Base-by-base conservation (phyloP, 306 rosid genomes). In the Lotus japonicus region DNA sequence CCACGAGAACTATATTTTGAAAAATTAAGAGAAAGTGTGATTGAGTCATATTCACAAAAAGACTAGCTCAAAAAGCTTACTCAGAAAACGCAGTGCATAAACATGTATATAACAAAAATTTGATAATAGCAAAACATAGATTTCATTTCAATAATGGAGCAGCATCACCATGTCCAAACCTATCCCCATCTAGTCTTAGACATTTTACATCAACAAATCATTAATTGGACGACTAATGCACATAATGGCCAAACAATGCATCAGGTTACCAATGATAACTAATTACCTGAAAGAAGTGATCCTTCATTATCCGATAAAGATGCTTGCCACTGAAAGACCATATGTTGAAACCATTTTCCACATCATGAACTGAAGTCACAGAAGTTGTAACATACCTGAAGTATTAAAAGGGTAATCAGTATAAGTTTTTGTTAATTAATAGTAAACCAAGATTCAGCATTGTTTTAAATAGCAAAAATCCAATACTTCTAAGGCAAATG, bases 251-350 rank as follows among this genome's bases (percentile, higher is more conserved):
- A 55, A 59, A 59, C 10, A 64, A 57, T 14, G 50, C 17, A 57
- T 12, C 19, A 0, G 19, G 55, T 1, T 12, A 15, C 26, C 44
- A 17, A 38, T 3, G 6, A 70, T 26, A 8, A 13, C 4, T 31
- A 21, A 41, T 73, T 75, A 87, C 98, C 96, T 92, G 96, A 41
- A 82, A 85, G 84, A 89, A 89, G 73, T 87, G 92, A 79, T 89
- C 98, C 86, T 84, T 92, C 73, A 84, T 52, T 26, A 78, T 79
- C 62, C 96, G 82, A 75, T 92, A 89, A 11, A 92, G 92, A 42
- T 87, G 90, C 79, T 89, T 89, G 60, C 98, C 96, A 54, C 87
- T 83, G 67, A 92, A 92, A 58, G 96, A 87, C 98, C 98, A 92
- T 50, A 92, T 80, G 73, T 86, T 87, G 82, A 87, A 87, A 28